Evolutionary conservation across 2,329 filamentous ascomycete genomes (phyloP), one percentile per base, ranked within the genome.

Genomic region (Aspergillus phoenicis): DNA sequence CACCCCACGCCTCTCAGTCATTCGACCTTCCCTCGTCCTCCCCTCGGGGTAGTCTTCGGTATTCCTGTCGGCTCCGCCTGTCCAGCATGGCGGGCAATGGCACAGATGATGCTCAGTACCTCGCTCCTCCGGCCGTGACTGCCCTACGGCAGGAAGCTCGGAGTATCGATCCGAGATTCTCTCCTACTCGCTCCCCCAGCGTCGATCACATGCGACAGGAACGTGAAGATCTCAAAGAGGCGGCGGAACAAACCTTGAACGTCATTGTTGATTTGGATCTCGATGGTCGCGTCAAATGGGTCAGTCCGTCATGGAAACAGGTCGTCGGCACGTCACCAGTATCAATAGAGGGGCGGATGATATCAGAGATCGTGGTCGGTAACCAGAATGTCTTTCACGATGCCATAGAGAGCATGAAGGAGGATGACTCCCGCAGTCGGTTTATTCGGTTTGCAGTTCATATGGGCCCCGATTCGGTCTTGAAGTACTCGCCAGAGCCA

Each of bases 181-280:
- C 67, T 11, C 69, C 70, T 22, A 85, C 87, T 69, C 80, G 87
- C 61, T 82, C 91, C 11, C 81, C 95, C 67, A 97, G 91, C 78
- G 88, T 93, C 77, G 88, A 93, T 78, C 89, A 97, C 75, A 97
- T 98, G 70, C 89, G 91, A 69, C 92, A 96, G 73, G 93, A 98
- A 80, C 87, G 93, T 64, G 91, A 97, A 74, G 94, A 98, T 75
- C 85, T 99, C 68, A 93, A 93, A 73, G 91, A 97, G 80, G 95
- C 94, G 43, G 95, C 94, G 54, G 94, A 98, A 79, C 92, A 97
- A 80, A 97, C 93, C 22, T 84, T 97, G 74, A 99, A 98, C 77
- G 91, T 96, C 65, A 97, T 99, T 75, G 85, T 99, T 73, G 94
- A 99, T 79, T 84, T 99, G 66, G 92, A 93, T 71, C 85, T 98